A percentile compares a stretch with the other conserved stretches of the same genome.
These are phyloP conservation scores for Acanthamoeba triangularis DNA, from an alignment of 208 protist species.

Conservation along the genomic window DNA sequence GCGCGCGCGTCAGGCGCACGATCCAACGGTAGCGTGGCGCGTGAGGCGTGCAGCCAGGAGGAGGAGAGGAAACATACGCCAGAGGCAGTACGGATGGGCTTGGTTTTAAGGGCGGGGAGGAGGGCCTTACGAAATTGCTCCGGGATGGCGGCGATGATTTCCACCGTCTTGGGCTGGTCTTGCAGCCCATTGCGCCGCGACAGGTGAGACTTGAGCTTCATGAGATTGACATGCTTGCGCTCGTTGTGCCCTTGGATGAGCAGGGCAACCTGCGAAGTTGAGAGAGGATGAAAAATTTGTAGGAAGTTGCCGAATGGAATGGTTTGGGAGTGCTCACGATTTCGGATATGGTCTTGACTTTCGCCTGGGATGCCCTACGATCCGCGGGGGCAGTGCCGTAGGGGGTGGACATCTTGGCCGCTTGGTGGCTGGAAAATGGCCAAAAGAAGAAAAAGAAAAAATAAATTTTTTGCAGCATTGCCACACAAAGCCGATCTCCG, in stretches of 20 bases:
- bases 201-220: conserved; percentile 55
- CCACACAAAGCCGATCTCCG: background rate
- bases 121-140: conserved; percentile 90
- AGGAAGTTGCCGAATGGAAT: background rate
- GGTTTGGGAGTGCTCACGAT: background rate
- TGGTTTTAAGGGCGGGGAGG: conserved; percentile 92
- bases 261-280: conserved; percentile 12
- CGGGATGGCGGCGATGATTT: conserved; percentile 94
- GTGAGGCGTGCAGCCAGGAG: background rate
- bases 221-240: conserved; percentile 39
- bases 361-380: background rate
- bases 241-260: conserved; percentile 72
- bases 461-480: background rate
- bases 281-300: background rate
- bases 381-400: background rate
- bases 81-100: conserved; percentile 96
- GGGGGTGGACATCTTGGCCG: conserved; percentile 45
- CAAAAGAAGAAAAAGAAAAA: background rate
- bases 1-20: background rate
- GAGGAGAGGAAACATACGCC: conserved; percentile 86
- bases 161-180: conserved; percentile 90
- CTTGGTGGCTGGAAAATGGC: background rate
- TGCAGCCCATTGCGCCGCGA: conserved; percentile 61
- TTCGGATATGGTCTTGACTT: conserved; percentile 76
- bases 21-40: background rate